A percentile compares a stretch with the other conserved stretches of the same genome.
Evolutionary conservation across 1,139 yeast species (phyloP).

Genomic region (Candida tetrigidarum): DNA sequence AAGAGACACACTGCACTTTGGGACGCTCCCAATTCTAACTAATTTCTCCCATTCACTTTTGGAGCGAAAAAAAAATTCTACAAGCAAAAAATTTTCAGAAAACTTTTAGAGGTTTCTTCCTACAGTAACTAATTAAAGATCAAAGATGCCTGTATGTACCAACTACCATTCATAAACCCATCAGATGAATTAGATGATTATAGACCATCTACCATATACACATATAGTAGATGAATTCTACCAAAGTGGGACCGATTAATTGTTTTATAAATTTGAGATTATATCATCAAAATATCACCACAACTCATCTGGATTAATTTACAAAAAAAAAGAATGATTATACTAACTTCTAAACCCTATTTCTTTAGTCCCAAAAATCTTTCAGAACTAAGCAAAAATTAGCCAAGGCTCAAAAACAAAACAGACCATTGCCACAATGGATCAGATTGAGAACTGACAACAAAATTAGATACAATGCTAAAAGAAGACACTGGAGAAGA

Average conservation of each 20-base stretch:
- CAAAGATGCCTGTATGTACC: conserved; percentile 43
- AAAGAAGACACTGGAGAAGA: conserved; percentile 99
- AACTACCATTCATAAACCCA: neutral
- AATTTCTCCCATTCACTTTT: too few relatives aligned
- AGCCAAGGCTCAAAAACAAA: conserved; percentile 99
- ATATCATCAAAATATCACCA: too few relatives aligned
- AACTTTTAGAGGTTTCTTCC: conserved; percentile 12
- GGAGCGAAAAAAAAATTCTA: conserved; percentile 12
- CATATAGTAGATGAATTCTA: too few relatives aligned
- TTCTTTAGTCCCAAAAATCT: conserved; percentile 85
- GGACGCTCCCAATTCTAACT: too few relatives aligned
- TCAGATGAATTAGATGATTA: too few relatives aligned
- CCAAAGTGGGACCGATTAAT: too few relatives aligned
- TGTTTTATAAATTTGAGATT: too few relatives aligned
- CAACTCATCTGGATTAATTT: conserved; percentile 1
- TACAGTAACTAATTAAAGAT: conserved; percentile 15
- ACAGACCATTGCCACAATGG: conserved; percentile 99
- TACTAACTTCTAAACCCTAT: conserved; percentile 24
- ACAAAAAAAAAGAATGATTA: neutral
- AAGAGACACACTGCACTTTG: too few relatives aligned
- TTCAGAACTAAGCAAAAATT: conserved; percentile 98
- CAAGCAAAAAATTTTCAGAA: conserved; percentile 11
- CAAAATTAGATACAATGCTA: conserved; percentile 99
- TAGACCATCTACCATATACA: too few relatives aligned
- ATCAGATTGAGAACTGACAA: conserved; percentile 98